phyloP scores from a whole-genome alignment of 192 early-diverging fungal genomes.

The Mortierella hygrophila region DNA sequence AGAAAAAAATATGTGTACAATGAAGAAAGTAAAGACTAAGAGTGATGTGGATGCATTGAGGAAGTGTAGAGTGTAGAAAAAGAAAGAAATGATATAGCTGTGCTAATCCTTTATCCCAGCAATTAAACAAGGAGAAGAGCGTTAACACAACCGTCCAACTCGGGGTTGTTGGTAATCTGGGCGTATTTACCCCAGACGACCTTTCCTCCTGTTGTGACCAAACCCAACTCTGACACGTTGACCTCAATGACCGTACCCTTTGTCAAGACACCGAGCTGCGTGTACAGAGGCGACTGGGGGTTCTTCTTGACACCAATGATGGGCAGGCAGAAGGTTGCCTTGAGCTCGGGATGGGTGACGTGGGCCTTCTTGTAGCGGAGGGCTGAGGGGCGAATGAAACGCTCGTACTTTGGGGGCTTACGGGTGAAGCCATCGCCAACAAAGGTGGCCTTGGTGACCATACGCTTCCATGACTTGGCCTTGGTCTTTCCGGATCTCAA shows the following conservation, averaged over 20 bases:
- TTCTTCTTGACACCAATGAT: constrained; percentile 99
- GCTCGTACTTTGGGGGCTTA: constrained; percentile 99
- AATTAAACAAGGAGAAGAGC: constrained; percentile 90
- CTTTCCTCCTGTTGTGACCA: constrained; percentile 97
- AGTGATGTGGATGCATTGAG: neutral
- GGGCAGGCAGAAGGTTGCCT: constrained; percentile 96
- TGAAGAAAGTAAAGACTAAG: constrained; percentile 8
- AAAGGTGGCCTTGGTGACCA: constrained; percentile 99
- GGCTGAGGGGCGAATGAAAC: constrained; percentile 98
- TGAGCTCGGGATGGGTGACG: constrained; percentile 98
- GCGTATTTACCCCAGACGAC: constrained; percentile 99
- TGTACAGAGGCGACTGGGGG: constrained; percentile 95
- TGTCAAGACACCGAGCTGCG: constrained; percentile 96
- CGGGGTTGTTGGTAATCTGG: constrained; percentile 98
- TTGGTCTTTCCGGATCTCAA: constrained; percentile 95
- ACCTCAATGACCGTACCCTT: constrained; percentile 98
- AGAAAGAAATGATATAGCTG: neutral
- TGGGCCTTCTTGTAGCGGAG: constrained; percentile 99
- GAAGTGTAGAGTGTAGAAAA: constrained; percentile 7
- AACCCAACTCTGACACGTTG: constrained; percentile 94
- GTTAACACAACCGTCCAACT: constrained; percentile 97
- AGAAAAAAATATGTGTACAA: constrained; percentile 30
- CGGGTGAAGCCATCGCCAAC: constrained; percentile 99
- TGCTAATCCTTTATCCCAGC: neutral
- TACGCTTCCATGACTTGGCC: constrained; percentile 97